Conservation (phyloP, 2,329 filamentous ascomycete genomes). For the Pyrenochaeta sp. region DNA sequence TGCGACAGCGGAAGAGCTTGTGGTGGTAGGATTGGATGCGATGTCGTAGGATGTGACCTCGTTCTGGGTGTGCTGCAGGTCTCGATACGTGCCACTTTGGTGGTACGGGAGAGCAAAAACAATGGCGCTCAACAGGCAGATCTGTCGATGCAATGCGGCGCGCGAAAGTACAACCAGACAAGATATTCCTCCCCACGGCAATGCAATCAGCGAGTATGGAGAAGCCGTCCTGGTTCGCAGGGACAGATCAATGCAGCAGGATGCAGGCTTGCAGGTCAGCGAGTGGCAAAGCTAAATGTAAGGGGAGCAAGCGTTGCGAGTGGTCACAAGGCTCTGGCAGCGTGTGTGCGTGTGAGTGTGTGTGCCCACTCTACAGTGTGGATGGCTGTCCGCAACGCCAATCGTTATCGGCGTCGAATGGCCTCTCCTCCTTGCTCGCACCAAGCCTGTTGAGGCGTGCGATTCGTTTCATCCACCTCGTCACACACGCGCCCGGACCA, state of each 20-base stretch:
- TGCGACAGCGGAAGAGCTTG: background rate
- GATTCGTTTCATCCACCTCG: conserved; percentile 37
- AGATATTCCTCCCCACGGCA: conserved; percentile 8
- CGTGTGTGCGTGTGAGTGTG: background rate
- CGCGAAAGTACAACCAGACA: conserved; percentile 9
- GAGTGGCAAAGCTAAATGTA: conserved; percentile 20
- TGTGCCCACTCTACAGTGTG: conserved; percentile 2
- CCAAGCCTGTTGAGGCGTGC: conserved; percentile 33
- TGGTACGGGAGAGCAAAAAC: conserved; percentile 24
- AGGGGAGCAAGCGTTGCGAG: conserved; percentile 26
- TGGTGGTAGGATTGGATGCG: too few species aligned
- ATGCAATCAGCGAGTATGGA: conserved; percentile 7
- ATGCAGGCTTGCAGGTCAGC: conserved; percentile 26
- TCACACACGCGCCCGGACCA: conserved; percentile 40
- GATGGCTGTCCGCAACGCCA: conserved; percentile 25
- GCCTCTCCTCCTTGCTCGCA: conserved; percentile 27
- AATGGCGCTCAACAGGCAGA: conserved; percentile 15
- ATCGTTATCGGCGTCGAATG: conserved; percentile 32
- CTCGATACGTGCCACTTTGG: conserved; percentile 22
- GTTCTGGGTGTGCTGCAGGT: conserved; percentile 22
- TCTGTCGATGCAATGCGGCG: conserved; percentile 24
- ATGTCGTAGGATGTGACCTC: conserved; percentile 24
- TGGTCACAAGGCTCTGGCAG: conserved; percentile 31
- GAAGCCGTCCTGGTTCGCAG: conserved; percentile 14
- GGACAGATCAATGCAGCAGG: conserved; percentile 20